These are phyloP conservation scores for Castanea crenata DNA, from an alignment of 306 rosid species.

Conservation along the genomic window DNA sequence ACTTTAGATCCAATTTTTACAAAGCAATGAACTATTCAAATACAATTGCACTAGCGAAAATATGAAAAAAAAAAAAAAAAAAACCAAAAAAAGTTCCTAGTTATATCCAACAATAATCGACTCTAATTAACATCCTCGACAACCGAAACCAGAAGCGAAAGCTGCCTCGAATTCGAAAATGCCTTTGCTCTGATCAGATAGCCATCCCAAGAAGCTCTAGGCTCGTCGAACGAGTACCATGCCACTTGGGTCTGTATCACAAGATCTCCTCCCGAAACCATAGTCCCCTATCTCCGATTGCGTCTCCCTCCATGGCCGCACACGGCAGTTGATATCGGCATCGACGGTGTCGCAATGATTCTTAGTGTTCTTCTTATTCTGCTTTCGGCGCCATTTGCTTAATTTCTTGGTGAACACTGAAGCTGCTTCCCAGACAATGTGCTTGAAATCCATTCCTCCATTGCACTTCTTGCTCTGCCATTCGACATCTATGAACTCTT, in stretches of 20 bases:
- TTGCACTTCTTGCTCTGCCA: constrained; percentile 53
- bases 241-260: constrained; percentile 81
- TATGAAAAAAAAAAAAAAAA: too few relatives aligned
- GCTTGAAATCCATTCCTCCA: constrained; percentile 63
- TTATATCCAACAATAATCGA: too few relatives aligned
- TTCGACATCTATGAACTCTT: constrained; percentile 96
- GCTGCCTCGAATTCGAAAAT: constrained; percentile 47
- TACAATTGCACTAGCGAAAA: too few relatives aligned
- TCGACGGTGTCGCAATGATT: constrained; percentile 18
- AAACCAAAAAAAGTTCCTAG: too few relatives aligned
- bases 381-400: constrained; percentile 72
- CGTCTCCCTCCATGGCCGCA: constrained; percentile 49
- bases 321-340: constrained; percentile 20
- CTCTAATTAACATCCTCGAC: constrained; percentile 25
- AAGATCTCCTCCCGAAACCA: constrained; percentile 76
- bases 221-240: constrained; percentile 63
- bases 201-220: constrained; percentile 96
- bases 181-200: constrained; percentile 68
- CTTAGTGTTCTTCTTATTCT: constrained; percentile 36
- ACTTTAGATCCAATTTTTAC: too few relatives aligned
- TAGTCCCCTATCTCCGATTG: constrained; percentile 85
- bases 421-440: constrained; percentile 69
- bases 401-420: constrained; percentile 65
- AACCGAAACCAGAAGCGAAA: constrained; percentile 64
- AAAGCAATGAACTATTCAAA: too few relatives aligned